Percentiles rank a stretch among this genome's conserved stretches.
phyloP scores from a whole-genome alignment of 805 yeast species.

The Hanseniaspora valbyensis region DNA sequence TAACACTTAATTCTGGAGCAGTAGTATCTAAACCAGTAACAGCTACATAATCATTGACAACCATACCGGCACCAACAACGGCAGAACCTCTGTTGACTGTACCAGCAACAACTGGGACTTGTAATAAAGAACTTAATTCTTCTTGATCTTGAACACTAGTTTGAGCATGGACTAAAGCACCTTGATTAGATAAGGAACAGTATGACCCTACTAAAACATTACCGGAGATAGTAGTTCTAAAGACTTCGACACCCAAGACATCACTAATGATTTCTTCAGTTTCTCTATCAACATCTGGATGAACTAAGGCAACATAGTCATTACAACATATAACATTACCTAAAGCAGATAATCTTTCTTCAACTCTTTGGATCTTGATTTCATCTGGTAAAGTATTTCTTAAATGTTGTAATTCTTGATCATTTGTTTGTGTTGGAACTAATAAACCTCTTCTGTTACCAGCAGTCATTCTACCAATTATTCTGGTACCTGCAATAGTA shows the following conservation, averaged over 20 bases:
- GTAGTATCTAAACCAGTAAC: slow-evolving; percentile 96
- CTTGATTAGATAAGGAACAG: slow-evolving; percentile 90
- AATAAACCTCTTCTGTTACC: slow-evolving; percentile 95
- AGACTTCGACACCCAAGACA: slow-evolving; percentile 95
- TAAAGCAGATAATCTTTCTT: slow-evolving; percentile 90
- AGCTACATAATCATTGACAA: slow-evolving; percentile 95
- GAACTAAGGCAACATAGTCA: slow-evolving; percentile 97
- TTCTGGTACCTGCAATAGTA: slow-evolving; percentile 96
- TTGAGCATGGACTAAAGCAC: slow-evolving; percentile 97
- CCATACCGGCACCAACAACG: slow-evolving; percentile 98
- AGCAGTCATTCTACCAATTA: slow-evolving; percentile 95
- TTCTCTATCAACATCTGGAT: slow-evolving; percentile 98
- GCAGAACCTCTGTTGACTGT: slow-evolving; percentile 95
- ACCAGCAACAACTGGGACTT: slow-evolving; percentile 97
- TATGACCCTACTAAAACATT: slow-evolving; percentile 95
- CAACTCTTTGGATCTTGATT: slow-evolving; percentile 94
- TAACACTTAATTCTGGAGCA: slow-evolving; percentile 94
- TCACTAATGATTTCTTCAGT: slow-evolving; percentile 98
- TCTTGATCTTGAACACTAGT: slow-evolving; percentile 97
- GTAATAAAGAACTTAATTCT: slow-evolving; percentile 86
- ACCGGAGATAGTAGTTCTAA: slow-evolving; percentile 97
- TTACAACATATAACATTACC: slow-evolving; percentile 98
- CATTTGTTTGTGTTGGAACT: slow-evolving; percentile 96
- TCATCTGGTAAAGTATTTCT: slow-evolving; percentile 92
- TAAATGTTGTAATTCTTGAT: slow-evolving; percentile 93